Evolutionary conservation across 1,284 basidiomycete genomes (phyloP), one percentile per base, ranked within the genome.

Genomic region (Sphagnurus paluster): DNA sequence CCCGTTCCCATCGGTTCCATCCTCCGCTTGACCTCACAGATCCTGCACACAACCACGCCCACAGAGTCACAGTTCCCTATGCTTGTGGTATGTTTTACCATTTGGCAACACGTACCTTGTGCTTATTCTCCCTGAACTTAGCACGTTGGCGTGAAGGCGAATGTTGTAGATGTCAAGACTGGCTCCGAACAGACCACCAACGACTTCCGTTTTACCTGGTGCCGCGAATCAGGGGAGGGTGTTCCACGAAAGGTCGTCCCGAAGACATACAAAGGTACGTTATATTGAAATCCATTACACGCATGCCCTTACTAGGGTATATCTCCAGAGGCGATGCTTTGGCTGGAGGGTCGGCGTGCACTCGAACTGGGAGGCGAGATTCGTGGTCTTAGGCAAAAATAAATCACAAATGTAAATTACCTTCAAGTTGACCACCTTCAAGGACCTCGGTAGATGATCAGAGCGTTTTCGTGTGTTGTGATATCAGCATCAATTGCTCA

Each of bases 1-100:
- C 88, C 89, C 0, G 89, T 93, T 0, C 84, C 87, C 2, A 90
- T 92, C 42, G 90, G 89, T 4, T 89, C 84, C 0, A 84, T 91
- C 40, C 76, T 92, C 7, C 77, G 83, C 7, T 72, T 92, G 32
- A 80, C 79, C 1, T 87, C 87, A 1, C 76, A 80, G 53, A 77
- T 91, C 25, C 71, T 84, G 14, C 76, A 85, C 55, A 79, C 81
- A 0, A 67, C 69, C 0, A 63, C 68, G 2, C 69, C 68, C 0
- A 60, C 65, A 16, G 64, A 72, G 39, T 39, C 39, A 3, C 39
- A 47, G 20, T 74, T 70, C 42, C 74, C 77, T 8, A 66, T 72
- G 23, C 61, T 78, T 9, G 75, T 84, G 26, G 84, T 86, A 62
- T 49, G 77, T 67, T 2, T 14, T 34, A 19, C 5, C 4, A 7